phyloP scores from a whole-genome alignment of 176 grass and related monocot genomes.

The Oryza punctata region DNA sequence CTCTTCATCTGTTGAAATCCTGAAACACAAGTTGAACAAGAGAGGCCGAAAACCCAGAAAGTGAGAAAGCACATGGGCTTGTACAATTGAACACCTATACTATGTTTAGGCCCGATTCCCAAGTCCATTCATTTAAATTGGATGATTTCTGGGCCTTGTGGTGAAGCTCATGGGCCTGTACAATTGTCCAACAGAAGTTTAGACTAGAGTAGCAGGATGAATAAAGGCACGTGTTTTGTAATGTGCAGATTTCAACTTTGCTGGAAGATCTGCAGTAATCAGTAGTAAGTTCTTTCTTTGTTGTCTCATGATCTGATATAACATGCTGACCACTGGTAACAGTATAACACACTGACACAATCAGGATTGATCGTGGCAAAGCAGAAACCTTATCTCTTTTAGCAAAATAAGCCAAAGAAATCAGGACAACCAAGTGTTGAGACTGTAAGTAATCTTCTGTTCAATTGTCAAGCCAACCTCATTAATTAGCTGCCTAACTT shows the following conservation, averaged over 20 bases:
- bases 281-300: not conserved
- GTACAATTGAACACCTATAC: too few relatives aligned
- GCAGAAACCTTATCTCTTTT: not conserved
- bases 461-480: not conserved
- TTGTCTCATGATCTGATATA: not conserved
- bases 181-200: not conserved
- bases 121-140: not conserved
- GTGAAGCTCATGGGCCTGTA: not conserved
- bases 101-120: not conserved
- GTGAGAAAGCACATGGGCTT: too few relatives aligned
- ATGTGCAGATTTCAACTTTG: not conserved
- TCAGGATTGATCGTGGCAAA: not conserved
- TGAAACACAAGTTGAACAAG: not conserved
- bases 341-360: not conserved
- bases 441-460: not conserved
- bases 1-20: not conserved
- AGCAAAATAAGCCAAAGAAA: not conserved
- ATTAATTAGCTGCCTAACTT: not conserved
- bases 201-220: not conserved
- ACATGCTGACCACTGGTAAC: not conserved
- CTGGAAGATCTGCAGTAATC: not conserved
- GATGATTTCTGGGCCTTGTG: not conserved
- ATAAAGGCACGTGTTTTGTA: too few relatives aligned
- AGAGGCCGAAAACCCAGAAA: not conserved
- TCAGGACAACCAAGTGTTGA: not conserved